Evolutionary conservation across 2,329 filamentous ascomycete genomes (phyloP).

Genomic region (Trichoderma arundinaceum): DNA sequence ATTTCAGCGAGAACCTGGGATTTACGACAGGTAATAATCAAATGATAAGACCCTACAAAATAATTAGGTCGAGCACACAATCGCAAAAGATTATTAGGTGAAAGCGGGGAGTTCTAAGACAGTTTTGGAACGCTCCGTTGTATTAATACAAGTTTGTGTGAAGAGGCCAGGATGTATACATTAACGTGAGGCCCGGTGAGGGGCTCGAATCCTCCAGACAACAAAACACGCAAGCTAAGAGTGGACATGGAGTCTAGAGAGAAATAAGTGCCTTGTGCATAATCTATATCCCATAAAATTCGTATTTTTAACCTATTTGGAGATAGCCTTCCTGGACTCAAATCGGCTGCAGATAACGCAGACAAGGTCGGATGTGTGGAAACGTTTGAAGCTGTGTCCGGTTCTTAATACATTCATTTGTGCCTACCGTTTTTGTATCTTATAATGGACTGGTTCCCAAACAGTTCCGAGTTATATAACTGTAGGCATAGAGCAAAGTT

Average conservation of each 20-base stretch:
- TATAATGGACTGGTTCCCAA: too few species aligned
- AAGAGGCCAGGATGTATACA: not conserved
- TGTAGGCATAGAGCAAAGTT: too few species aligned
- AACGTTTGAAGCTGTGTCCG: too few species aligned
- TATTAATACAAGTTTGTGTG: conserved; percentile 2
- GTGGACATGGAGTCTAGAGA: not conserved
- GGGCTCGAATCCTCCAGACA: not conserved
- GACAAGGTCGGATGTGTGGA: too few species aligned
- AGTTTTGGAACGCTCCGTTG: not conserved
- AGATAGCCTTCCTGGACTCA: too few species aligned
- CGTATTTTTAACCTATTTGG: not conserved
- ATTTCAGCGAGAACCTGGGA: not conserved
- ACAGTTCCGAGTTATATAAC: too few species aligned
- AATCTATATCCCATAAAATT: not conserved
- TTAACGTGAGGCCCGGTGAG: not conserved
- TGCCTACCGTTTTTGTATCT: too few species aligned
- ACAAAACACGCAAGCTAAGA: not conserved
- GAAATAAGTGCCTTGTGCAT: too few species aligned
- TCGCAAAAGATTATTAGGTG: not conserved
- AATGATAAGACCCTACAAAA: conserved; percentile 9
- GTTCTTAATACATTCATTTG: too few species aligned
- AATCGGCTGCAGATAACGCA: too few species aligned
- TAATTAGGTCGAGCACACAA: not conserved
- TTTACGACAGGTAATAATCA: conserved; percentile 7
- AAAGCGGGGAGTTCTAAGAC: conserved; percentile 1